These are phyloP conservation scores for Fusarium sp. DNA, from an alignment of 2,329 filamentous ascomycete species.

Conservation along the genomic window DNA sequence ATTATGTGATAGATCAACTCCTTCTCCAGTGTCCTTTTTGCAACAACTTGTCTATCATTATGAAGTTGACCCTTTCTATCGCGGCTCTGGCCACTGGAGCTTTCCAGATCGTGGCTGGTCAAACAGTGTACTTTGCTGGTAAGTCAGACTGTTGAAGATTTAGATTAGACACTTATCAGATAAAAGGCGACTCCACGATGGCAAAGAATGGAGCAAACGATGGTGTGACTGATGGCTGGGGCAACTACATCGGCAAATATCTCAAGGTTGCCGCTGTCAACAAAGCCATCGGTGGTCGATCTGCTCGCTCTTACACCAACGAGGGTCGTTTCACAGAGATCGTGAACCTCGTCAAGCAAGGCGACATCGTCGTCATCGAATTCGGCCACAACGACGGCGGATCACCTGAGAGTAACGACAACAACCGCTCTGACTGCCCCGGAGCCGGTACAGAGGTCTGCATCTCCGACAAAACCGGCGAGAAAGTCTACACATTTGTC, in stretches of 20 bases:
- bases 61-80: conserved; percentile 40
- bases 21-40: neutral
- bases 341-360: conserved; percentile 60
- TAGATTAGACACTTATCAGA: neutral
- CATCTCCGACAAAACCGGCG: conserved; percentile 42
- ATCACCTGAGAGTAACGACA: conserved; percentile 63
- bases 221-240: conserved; percentile 67
- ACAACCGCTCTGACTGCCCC: conserved; percentile 69
- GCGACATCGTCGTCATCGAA: conserved; percentile 76
- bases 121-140: conserved; percentile 59
- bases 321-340: conserved; percentile 73
- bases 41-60: conserved; percentile 6
- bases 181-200: conserved; percentile 68
- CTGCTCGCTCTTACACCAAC: conserved; percentile 72
- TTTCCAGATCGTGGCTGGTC: conserved; percentile 18
- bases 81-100: conserved; percentile 30
- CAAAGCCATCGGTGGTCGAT: conserved; percentile 73
- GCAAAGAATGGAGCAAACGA: conserved; percentile 57
- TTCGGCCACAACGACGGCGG: conserved; percentile 80
- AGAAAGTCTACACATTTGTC: conserved; percentile 70
- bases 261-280: conserved; percentile 63
- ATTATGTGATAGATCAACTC: neutral
- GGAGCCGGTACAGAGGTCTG: conserved; percentile 66
- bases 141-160: accelerated
- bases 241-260: conserved; percentile 66